A percentile compares a stretch with the other conserved stretches of the same genome.
phyloP scores from a whole-genome alignment of 208 protist genomes.

The Zelonia costaricensis region DNA sequence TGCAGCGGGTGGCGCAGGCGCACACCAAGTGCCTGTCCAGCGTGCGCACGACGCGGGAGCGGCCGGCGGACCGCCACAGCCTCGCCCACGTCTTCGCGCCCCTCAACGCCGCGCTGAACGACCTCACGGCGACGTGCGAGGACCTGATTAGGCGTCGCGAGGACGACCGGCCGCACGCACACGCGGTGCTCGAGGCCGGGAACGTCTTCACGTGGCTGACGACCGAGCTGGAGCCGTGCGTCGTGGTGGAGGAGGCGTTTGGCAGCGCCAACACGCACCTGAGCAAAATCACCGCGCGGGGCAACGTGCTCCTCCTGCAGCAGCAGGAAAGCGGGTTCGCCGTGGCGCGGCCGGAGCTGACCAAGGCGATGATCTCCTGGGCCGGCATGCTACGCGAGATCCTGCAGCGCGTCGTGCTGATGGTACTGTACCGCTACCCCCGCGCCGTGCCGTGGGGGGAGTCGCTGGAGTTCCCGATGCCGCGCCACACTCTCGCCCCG shows the following conservation, averaged over 20 bases:
- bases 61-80: constrained; percentile 5
- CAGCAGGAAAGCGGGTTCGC: constrained; percentile 17
- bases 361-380: constrained; percentile 30
- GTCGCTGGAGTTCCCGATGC: constrained; percentile 6
- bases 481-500: not conserved
- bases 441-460: constrained; percentile 30
- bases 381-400: constrained; percentile 28
- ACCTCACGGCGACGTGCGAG: constrained; percentile 25
- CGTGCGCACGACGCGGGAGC: constrained; percentile 16
- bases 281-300: constrained; percentile 34
- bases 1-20: constrained; percentile 25
- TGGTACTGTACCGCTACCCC: constrained; percentile 40
- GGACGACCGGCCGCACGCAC: constrained; percentile 26
- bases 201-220: constrained; percentile 46
- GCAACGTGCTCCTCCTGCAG: constrained; percentile 23
- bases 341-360: constrained; percentile 5
- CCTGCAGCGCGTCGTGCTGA: constrained; percentile 29
- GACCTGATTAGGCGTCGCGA: constrained; percentile 15
- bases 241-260: constrained; percentile 28
- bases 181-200: constrained; percentile 33
- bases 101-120: constrained; percentile 31
- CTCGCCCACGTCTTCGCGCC: constrained; percentile 26
- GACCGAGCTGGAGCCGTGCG: constrained; percentile 12
- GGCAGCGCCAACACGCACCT: constrained; percentile 29
- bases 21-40: constrained; percentile 23